A percentile compares a stretch with the other conserved stretches of the same genome.
Conservation (phyloP, 768 basidiomycete species). For the Chlorophyllum brunneum region DNA sequence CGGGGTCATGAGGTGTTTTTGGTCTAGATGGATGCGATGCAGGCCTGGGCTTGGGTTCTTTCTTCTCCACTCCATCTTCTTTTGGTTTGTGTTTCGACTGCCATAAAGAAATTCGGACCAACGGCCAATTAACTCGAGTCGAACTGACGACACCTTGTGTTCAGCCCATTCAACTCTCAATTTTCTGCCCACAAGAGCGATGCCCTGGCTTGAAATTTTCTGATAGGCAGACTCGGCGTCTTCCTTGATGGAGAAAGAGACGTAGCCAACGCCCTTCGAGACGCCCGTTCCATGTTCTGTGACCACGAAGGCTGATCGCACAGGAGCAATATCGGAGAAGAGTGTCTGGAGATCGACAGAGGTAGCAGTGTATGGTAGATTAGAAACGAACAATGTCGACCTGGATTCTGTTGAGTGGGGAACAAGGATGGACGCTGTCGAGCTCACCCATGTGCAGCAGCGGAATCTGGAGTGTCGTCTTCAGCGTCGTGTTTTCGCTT, state of each 20-base stretch:
- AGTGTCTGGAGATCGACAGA: constrained; percentile 87
- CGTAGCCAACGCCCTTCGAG: constrained; percentile 96
- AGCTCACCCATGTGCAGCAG: constrained; percentile 19
- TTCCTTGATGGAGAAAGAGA: constrained; percentile 85
- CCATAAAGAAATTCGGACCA: constrained; percentile 6
- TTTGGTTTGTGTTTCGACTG: constrained; percentile 26
- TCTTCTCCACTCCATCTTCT: constrained; percentile 32
- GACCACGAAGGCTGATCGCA: constrained; percentile 92
- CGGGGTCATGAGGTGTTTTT: constrained; percentile 53
- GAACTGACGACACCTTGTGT: constrained; percentile 48
- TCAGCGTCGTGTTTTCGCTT: constrained; percentile 21
- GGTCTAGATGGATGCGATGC: constrained; percentile 28
- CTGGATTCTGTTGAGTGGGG: constrained; percentile 27
- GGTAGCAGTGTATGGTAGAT: constrained; percentile 87
- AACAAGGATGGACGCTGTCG: background rate
- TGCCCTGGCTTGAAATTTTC: constrained; percentile 58
- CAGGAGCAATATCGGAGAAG: constrained; percentile 94
- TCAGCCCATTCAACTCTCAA: constrained; percentile 81
- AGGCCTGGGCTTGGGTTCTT: constrained; percentile 38
- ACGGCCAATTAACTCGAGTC: background rate
- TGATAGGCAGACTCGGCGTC: constrained; percentile 79
- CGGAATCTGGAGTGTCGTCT: constrained; percentile 7
- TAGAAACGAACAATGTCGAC: constrained; percentile 90
- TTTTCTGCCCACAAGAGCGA: constrained; percentile 62
- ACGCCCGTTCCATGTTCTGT: constrained; percentile 67